phyloP scores from a whole-genome alignment of 805 yeast species.

The Starmerella gropengiesseri region DNA sequence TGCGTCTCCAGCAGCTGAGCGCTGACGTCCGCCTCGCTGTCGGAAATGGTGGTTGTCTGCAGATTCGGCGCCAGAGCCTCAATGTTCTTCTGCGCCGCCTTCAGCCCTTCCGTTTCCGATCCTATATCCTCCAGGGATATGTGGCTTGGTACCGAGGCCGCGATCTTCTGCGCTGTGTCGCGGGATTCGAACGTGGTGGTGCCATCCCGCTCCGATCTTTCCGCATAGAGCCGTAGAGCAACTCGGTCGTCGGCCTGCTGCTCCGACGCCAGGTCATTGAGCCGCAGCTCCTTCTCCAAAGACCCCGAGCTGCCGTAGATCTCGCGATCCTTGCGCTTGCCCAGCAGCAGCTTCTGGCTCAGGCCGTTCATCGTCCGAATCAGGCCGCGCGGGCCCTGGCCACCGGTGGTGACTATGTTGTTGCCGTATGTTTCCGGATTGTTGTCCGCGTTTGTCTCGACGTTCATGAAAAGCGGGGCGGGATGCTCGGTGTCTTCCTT shows the following conservation, averaged over 20 bases:
- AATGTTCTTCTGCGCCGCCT: constrained; percentile 11
- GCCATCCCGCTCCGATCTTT: not conserved
- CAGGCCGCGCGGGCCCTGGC: constrained; percentile 43
- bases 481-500: constrained; percentile 36
- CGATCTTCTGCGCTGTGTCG: constrained; percentile 3
- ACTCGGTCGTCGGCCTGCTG: constrained; percentile 11
- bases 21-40: constrained; percentile 2
- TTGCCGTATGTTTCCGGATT: constrained; percentile 68
- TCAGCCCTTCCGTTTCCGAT: constrained; percentile 14
- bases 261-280: constrained; percentile 24
- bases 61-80: constrained; percentile 13
- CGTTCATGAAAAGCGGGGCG: constrained; percentile 50
- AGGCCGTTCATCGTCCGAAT: constrained; percentile 82
- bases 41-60: not conserved
- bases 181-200: not conserved
- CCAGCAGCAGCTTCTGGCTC: constrained; percentile 66
- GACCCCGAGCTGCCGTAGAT: constrained; percentile 23
- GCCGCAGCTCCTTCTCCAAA: constrained; percentile 24
- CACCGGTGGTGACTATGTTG: constrained; percentile 50
- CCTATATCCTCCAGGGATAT: constrained; percentile 73
- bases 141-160: not conserved
- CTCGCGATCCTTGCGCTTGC: constrained; percentile 22
- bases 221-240: not conserved
- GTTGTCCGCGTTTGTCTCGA: constrained; percentile 72
- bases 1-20: constrained; percentile 47